phyloP scores from a whole-genome alignment of 106 monocot species.

The Dioscorea alata region DNA sequence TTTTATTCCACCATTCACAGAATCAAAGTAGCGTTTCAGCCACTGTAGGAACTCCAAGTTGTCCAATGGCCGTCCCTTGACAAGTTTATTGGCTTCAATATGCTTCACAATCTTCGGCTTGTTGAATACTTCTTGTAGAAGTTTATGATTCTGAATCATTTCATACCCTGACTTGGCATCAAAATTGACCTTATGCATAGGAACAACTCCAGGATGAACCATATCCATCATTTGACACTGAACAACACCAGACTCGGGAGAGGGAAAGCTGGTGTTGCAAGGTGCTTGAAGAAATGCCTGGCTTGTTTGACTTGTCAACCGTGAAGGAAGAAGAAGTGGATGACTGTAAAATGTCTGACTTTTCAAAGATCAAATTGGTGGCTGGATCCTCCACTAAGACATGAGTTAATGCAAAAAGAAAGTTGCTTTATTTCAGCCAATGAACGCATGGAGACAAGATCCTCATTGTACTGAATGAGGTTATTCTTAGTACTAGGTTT shows the following conservation, averaged over 20 bases:
- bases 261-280: slow-evolving; percentile 68
- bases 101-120: slow-evolving; percentile 82
- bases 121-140: slow-evolving; percentile 88
- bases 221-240: slow-evolving; percentile 96
- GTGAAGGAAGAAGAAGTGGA: no score
- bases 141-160: slow-evolving; percentile 84
- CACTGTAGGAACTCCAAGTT: slow-evolving; percentile 92
- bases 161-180: slow-evolving; percentile 89
- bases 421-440: no score
- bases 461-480: no score
- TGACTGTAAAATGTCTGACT: no score
- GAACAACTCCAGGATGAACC: slow-evolving; percentile 72
- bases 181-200: slow-evolving; percentile 98
- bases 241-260: slow-evolving; percentile 64
- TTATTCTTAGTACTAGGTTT: no score
- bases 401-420: no score
- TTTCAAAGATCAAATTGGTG: no score
- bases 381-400: no score
- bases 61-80: slow-evolving; percentile 84
- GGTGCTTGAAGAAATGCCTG: no score
- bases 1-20: slow-evolving; percentile 85
- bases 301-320: no score
- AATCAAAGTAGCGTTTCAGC: slow-evolving; percentile 89
- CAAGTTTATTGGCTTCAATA: slow-evolving; percentile 87
- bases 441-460: no score